These are phyloP conservation scores for Mucor plumbeus DNA, from an alignment of 371 early-diverging fungal species.

Conservation along the genomic window DNA sequence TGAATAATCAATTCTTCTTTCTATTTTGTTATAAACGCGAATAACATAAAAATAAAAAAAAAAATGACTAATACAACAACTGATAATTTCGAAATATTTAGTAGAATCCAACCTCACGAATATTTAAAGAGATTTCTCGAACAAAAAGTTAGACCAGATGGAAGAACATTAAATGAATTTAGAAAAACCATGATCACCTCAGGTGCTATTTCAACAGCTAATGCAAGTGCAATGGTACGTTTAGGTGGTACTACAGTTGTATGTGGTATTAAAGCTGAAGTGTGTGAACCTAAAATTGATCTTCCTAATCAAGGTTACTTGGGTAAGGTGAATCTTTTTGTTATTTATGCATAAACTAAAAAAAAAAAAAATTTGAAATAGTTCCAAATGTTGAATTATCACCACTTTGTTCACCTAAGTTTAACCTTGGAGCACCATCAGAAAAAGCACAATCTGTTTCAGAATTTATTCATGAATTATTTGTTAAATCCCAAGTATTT, in stretches of 20 bases:
- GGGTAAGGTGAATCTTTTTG: slow-evolving; percentile 45
- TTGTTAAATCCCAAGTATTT: slow-evolving; percentile 65
- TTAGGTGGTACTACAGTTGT: slow-evolving; percentile 90
- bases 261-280: slow-evolving; percentile 96
- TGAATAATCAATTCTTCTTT: neutral
- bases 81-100: slow-evolving; percentile 60
- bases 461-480: slow-evolving; percentile 74
- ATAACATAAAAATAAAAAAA: neutral
- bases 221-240: slow-evolving; percentile 88
- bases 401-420: slow-evolving; percentile 84
- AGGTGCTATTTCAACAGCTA: slow-evolving; percentile 81
- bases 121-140: slow-evolving; percentile 84
- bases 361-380: slow-evolving; percentile 24
- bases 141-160: slow-evolving; percentile 85
- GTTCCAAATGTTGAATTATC: slow-evolving; percentile 93
- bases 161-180: slow-evolving; percentile 68
- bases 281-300: slow-evolving; percentile 79
- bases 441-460: slow-evolving; percentile 87
- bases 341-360: neutral
- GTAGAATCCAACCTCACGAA: slow-evolving; percentile 84
- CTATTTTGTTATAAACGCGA: neutral
- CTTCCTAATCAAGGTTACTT: slow-evolving; percentile 80
- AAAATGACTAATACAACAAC: slow-evolving; percentile 3
- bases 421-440: slow-evolving; percentile 87
- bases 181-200: slow-evolving; percentile 64